Conservation (phyloP, 2,329 filamentous ascomycete genomes). For the Teratosphaeria nubilosa region DNA sequence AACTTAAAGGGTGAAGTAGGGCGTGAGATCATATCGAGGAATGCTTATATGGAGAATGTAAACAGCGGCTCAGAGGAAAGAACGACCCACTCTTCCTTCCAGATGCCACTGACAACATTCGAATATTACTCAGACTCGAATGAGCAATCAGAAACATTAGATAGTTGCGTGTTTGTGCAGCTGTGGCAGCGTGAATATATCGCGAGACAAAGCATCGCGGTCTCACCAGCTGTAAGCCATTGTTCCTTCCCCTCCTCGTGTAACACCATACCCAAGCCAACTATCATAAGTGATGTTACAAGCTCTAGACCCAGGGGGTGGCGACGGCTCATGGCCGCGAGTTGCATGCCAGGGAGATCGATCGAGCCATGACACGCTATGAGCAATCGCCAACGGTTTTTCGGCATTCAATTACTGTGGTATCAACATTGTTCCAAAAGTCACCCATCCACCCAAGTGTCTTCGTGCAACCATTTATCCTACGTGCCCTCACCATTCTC, state of each 20-base stretch:
- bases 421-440: neutral
- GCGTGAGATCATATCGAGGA: neutral
- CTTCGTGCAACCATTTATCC: neutral
- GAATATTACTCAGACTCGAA: neutral
- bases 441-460: neutral
- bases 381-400: neutral
- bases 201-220: neutral
- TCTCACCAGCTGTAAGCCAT: neutral
- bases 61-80: neutral
- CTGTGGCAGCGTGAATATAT: neutral
- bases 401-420: neutral
- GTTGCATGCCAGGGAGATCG: neutral
- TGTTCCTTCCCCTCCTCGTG: neutral
- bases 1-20: neutral
- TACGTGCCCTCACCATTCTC: neutral
- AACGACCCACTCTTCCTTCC: neutral
- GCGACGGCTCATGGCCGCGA: neutral
- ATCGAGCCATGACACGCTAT: too few species aligned
- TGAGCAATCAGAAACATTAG: neutral
- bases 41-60: neutral
- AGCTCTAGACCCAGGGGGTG: too few species aligned
- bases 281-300: too few species aligned
- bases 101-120: neutral
- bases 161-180: neutral
- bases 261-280: neutral